A percentile compares a stretch with the other conserved stretches of the same genome.
These are phyloP conservation scores for Thielaviopsis musarum DNA, from an alignment of 2,329 filamentous ascomycete genomes.

Conservation along the genomic window DNA sequence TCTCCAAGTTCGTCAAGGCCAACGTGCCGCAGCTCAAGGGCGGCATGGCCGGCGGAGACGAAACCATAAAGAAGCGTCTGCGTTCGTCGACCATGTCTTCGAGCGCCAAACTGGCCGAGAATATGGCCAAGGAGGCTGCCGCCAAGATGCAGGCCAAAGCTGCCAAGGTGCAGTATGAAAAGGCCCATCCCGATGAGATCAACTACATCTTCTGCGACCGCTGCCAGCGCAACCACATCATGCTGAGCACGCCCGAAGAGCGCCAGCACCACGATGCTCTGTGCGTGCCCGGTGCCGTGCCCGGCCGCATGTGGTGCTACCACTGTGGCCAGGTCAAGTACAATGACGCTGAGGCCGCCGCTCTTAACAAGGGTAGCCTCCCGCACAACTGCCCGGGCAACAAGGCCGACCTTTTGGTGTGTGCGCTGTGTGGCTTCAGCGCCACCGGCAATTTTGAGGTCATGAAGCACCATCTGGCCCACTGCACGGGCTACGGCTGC, in stretches of 20 bases:
- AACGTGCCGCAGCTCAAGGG: neutral
- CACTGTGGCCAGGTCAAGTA: constrained; percentile 12
- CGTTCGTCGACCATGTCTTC: neutral
- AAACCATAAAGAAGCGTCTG: neutral
- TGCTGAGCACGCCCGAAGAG: constrained; percentile 11
- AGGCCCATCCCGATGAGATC: constrained; percentile 10
- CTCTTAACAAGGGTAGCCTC: constrained; percentile 4
- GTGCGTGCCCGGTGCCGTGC: constrained; percentile 14
- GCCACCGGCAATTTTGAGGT: constrained; percentile 4
- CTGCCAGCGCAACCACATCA: constrained; percentile 15
- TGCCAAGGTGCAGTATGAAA: neutral
- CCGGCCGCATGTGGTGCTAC: constrained; percentile 13
- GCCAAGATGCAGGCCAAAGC: neutral
- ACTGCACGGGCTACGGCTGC: constrained; percentile 13
- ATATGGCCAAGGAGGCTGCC: neutral
- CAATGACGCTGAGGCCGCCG: constrained; percentile 8
- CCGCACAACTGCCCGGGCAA: constrained; percentile 13
- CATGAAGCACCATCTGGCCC: constrained; percentile 10
- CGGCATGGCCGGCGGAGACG: neutral
- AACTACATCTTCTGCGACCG: constrained; percentile 15
- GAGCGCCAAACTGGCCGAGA: neutral
- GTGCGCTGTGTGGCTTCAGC: constrained; percentile 13
- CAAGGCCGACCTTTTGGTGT: constrained; percentile 7
- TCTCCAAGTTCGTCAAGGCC: neutral
- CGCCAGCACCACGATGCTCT: constrained; percentile 14